Base-by-base conservation (phyloP, 129 eudicot genomes). In the Lactuca sativa region DNA sequence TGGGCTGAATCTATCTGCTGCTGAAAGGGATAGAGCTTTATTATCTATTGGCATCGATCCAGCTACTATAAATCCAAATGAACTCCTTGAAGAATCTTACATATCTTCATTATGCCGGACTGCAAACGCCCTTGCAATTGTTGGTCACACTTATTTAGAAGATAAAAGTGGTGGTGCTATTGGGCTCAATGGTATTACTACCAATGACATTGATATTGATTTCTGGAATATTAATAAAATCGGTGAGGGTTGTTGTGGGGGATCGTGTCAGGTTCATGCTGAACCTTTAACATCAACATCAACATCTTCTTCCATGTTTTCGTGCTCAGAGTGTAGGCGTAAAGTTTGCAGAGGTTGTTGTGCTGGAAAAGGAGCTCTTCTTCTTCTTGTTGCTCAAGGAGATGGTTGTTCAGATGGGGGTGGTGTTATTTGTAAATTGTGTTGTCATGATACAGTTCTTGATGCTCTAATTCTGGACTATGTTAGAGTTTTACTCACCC, bases 21-120 rank as follows among this genome's bases (percentile, higher is more conserved):
- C 98, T 61, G 97, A 83, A 57, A 84, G 98, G 72, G 97, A 93
- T 72, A 81, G 98, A 83, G 95, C 98, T 73, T 76, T 93, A 74
- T 66, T 89, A 64, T 83, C 98, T 12, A 77, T 89, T 70, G 95
- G 98, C 76, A 88, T 82, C 49, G 98, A 93, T 87, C 98, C 98
- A 51, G 97, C 97, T 52, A 83, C 90, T 62, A 85, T 93, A 77
- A 93, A 93, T 72, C 98, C 98, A 9, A 85, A 93, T 60, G 14
- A 70, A 31, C 72, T 93, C 79, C 95, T 85, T 64, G 95, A 87
- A 48, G 88, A 80, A 71, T 78, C 87, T 44, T 83, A 85, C 79
- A 78, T 81, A 59, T 75, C 69, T 51, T 81, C 86, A 76, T 77
- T 93, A 80, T 83, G 89, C 82, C 82, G 81, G 76, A 88, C 81